Evolutionary conservation across 2,329 filamentous ascomycete genomes (phyloP), one percentile per base, ranked within the genome.

Genomic region (Aspergillus spinulosporus): DNA sequence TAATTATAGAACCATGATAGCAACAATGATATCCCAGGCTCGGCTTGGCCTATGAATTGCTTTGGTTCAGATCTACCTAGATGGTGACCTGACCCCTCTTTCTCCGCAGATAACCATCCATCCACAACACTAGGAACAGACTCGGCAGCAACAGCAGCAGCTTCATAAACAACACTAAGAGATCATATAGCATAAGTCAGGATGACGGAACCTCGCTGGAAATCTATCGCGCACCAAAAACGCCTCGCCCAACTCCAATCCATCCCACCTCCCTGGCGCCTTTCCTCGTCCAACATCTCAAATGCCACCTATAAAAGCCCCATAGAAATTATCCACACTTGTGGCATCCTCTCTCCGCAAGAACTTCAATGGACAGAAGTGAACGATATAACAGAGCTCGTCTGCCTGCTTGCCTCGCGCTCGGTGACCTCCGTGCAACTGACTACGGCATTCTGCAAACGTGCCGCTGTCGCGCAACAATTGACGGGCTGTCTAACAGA

Each of bases 231-330:
- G 12, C 42, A 54, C 7, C 50, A 58, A 44, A 67, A 65, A 49
- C 64, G 65, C 50, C 43, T 56, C 1, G 53, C 58, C 37, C 65
- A 67, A 49, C 32, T 56, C 12, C 45, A 56, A 49, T 52, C 60
- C 14, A 67, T 67, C 34, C 66, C 66, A 7, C 9, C 51, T 8
- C 21, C 56, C 48, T 68, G 66, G 66, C 64, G 43, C 12, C 64
- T 68, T 21, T 53, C 64, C 44, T n/a, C 48, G 6, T 44, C 56
- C 4, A 56, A 50, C 4, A 43, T 52, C 28, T 21, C 54, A 21
- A 21, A 21, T 21, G 21, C 21, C 14, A 46, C 51, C 52, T 12
- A 7, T 21, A 12, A 59, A 47, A 54, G 56, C 21, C 59, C 59
- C 29, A 37, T 66, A 4, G 52, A 62, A 8, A 52, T 34, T 6